Percentiles rank a stretch among this genome's conserved stretches.
Evolutionary conservation across 441 rosid genomes (phyloP).

Genomic region (Biscutella auriculata): DNA sequence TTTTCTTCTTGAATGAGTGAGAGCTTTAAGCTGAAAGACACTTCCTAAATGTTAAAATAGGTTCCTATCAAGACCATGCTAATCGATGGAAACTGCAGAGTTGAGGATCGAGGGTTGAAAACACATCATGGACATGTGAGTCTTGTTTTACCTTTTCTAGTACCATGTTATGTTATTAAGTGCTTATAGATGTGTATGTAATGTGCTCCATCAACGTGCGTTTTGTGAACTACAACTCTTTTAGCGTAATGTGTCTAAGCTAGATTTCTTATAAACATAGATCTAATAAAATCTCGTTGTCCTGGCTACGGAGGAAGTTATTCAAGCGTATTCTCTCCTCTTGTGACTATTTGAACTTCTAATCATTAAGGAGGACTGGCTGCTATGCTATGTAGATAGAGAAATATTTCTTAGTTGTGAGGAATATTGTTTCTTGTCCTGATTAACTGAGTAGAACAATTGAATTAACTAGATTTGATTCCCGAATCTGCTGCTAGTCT

Average conservation of each 20-base stretch:
- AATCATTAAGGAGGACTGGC: constrained; percentile 1
- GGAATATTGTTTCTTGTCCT: background rate
- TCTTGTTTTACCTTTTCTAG: background rate
- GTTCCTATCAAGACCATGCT: constrained; percentile 93
- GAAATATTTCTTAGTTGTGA: background rate
- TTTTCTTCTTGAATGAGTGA: background rate
- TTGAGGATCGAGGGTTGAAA: constrained; percentile 99
- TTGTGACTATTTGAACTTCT: background rate
- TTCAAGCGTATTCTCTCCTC: background rate
- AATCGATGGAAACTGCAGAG: constrained; percentile 97
- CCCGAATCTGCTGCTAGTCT: background rate
- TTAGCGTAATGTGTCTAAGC: background rate
- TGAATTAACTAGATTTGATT: background rate
- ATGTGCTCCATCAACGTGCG: background rate
- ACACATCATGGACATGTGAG: constrained; percentile 94
- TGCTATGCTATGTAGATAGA: background rate
- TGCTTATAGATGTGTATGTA: background rate
- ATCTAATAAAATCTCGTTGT: background rate
- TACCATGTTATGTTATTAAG: background rate
- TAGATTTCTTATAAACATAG: background rate
- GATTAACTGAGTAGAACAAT: background rate
- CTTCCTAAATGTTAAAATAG: constrained; percentile 25
- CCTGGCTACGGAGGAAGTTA: background rate
- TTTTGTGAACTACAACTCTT: background rate
- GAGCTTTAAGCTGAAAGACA: background rate